Evolutionary conservation across 257 asterid species (phyloP).

Genomic region (Gentiana straminea): DNA sequence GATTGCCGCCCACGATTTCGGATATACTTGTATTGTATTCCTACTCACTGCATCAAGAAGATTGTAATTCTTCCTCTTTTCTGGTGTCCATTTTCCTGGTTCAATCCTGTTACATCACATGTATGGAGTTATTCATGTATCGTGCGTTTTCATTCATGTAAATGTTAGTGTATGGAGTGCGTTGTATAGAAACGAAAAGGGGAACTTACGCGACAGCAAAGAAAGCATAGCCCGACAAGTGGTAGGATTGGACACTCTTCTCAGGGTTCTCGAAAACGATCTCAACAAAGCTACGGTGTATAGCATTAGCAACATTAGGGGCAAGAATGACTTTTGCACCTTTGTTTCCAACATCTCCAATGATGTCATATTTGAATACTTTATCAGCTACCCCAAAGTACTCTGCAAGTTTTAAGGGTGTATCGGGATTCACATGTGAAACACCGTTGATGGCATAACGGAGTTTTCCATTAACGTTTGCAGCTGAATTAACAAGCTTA

Average conservation of each 20-base stretch:
- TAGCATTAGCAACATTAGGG: slow-evolving; percentile 44
- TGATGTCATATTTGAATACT: slow-evolving; percentile 34
- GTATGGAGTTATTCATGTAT: neutral
- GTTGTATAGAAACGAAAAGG: slow-evolving; percentile 44
- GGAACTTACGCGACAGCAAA: slow-evolving; percentile 42
- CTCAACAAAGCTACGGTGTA: slow-evolving; percentile 44
- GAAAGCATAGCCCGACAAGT: slow-evolving; percentile 54
- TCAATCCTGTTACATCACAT: slow-evolving; percentile 32
- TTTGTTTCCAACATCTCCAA: slow-evolving; percentile 17
- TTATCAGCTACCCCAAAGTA: slow-evolving; percentile 34
- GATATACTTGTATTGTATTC: slow-evolving; percentile 59
- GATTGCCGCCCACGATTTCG: slow-evolving; percentile 58
- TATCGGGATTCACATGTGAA: slow-evolving; percentile 37
- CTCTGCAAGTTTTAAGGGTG: slow-evolving; percentile 49
- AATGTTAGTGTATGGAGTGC: neutral
- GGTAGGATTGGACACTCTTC: slow-evolving; percentile 42
- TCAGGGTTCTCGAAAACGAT: slow-evolving; percentile 53
- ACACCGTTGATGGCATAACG: slow-evolving; percentile 45
- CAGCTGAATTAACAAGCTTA: slow-evolving; percentile 20
- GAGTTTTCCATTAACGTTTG: slow-evolving; percentile 28
- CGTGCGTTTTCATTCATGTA: neutral
- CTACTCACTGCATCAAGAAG: slow-evolving; percentile 51
- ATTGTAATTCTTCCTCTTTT: slow-evolving; percentile 49
- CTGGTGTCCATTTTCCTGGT: slow-evolving; percentile 53
- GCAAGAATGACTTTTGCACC: slow-evolving; percentile 20